phyloP scores from a whole-genome alignment of 495 filamentous ascomycete genomes.

The Trichocladium antarcticum region DNA sequence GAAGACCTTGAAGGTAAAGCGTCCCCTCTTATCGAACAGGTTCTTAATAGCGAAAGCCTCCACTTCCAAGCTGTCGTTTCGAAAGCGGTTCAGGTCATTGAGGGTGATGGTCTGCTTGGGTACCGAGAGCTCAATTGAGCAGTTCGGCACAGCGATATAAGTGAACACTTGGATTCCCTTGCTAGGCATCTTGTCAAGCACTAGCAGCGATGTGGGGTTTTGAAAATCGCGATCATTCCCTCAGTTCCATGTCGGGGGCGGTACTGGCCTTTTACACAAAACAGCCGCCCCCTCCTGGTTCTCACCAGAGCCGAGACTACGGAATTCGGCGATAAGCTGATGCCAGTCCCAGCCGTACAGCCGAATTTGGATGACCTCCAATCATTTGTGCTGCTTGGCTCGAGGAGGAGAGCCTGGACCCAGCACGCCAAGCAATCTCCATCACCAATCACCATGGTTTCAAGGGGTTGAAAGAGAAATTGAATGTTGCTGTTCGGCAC shows the following conservation, averaged over 20 bases:
- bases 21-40: constrained; percentile 37
- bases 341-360: background rate
- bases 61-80: constrained; percentile 36
- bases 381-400: no score
- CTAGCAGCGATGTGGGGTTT: background rate
- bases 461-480: no score
- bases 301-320: background rate
- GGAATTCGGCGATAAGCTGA: background rate
- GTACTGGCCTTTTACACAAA: background rate
- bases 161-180: constrained; percentile 40
- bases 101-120: constrained; percentile 29
- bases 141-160: constrained; percentile 38
- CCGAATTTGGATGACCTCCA: no score
- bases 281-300: no score
- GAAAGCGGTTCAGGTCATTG: constrained; percentile 27
- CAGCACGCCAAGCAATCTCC: no score
- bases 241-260: no score
- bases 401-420: no score
- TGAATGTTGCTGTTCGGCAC: no score
- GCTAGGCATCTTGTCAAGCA: constrained; percentile 35
- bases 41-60: constrained; percentile 33
- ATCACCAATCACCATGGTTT: no score
- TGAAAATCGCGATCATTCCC: no score
- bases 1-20: constrained; percentile 38
- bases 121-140: constrained; percentile 36